phyloP scores from a whole-genome alignment of 23 red algal genomes.

The Agarophyton chilense region DNA sequence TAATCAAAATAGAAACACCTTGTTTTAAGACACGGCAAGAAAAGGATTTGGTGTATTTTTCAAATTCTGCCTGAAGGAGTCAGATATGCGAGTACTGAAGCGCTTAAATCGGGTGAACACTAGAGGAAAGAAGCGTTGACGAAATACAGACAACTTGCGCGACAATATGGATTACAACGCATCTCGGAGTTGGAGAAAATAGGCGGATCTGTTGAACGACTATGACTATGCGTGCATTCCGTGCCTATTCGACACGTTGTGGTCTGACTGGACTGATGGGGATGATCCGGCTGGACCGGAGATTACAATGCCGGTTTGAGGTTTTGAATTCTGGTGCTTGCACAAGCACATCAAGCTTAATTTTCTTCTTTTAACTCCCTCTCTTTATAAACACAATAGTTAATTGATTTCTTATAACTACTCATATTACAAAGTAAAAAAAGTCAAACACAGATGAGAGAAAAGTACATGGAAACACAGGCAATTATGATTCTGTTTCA shows the following conservation, averaged over 20 bases:
- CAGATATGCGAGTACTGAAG: background rate
- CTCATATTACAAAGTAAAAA: background rate
- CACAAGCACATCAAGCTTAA: background rate
- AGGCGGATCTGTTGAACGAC: background rate
- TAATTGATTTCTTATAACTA: too few species aligned
- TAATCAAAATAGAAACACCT: constrained; percentile 3
- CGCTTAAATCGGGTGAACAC: background rate
- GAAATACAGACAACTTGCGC: background rate
- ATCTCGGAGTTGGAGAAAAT: constrained; percentile 9
- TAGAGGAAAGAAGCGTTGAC: background rate
- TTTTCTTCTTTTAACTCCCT: constrained; percentile 1
- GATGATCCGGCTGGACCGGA: background rate
- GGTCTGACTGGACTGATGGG: constrained; percentile 14
- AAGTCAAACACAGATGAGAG: too few species aligned
- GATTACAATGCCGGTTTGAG: background rate
- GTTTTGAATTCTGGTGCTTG: background rate
- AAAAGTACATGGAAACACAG: too few species aligned
- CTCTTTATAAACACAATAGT: too few species aligned
- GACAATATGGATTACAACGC: background rate
- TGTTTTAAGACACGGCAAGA: background rate
- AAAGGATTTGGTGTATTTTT: background rate
- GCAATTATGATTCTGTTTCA: too few species aligned
- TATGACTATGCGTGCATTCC: background rate
- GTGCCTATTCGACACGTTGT: background rate
- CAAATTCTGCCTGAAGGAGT: constrained; percentile 4